Evolutionary conservation across 2,329 filamentous ascomycete genomes (phyloP), one percentile per base, ranked within the genome.

Genomic region (Aspergillus terreus): DNA sequence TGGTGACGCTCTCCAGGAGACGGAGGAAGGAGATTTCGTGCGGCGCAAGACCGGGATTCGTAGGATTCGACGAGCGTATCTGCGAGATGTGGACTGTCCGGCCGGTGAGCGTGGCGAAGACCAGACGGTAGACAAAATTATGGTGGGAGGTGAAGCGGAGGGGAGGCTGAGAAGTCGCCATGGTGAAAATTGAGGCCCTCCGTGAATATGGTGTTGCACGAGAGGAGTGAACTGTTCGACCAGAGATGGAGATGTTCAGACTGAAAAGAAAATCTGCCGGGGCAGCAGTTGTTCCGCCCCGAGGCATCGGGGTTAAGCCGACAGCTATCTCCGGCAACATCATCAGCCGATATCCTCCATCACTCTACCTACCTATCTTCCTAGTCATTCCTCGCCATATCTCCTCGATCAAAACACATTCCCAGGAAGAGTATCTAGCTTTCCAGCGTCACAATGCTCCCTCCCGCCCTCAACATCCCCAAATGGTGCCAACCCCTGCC

Each of bases 21-120:
- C 94, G 92, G 30, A 99, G 82, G 72, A 99, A 92, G 44, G 94
- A 97, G 64, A 97, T 86, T 75, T 99, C 94, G 76, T 96, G 88
- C 45, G 90, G 86, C 49, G 90, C 87, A 49, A 99, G 87, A 64
- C 94, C 94, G 1, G 94, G 92, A 63, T 88, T 86, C 38, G 90
- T 92, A 44, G 88, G 86, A 40, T 90, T 96, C 14, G 87, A 84
- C 58, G 89, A 85, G 65, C 94, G 90, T 75, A 99, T 97, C 72
- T 94, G 88, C 48, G 92, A 94, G 69, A 99, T 92, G 73, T 92
- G 91, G 50, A 97, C 77, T 2, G 94, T 85, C 35, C 87, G 84
- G 61, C 94, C 94, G 56, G 92, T 96, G 55, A 99, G 83, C 2
- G 94, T 97, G 17, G 94, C 85, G 49, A 99, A 85, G 42, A 95